Conservation (phyloP, 192 early-diverging fungal genomes). For the Coemansia guatemalensis region DNA sequence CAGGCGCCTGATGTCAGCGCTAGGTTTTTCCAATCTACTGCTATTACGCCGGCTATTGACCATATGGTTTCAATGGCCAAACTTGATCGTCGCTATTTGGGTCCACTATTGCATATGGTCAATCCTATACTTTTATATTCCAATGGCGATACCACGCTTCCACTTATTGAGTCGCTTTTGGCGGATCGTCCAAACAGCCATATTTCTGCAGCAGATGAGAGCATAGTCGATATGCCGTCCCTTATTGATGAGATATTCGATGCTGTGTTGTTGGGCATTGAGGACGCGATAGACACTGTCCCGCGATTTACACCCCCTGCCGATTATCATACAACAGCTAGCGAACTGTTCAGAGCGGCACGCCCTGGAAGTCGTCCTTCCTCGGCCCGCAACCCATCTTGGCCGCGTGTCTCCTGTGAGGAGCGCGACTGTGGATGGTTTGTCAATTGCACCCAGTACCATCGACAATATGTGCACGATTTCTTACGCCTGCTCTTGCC, state of each 20-base stretch:
- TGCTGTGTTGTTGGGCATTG: slow-evolving; percentile 33
- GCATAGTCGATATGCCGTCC: not conserved
- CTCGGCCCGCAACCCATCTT: not conserved
- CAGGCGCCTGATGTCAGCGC: not conserved
- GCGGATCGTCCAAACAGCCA: not conserved
- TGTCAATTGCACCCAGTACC: slow-evolving; percentile 12
- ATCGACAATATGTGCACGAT: slow-evolving; percentile 6
- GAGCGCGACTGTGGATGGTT: slow-evolving; percentile 46
- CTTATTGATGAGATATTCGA: slow-evolving; percentile 26
- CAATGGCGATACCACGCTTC: not conserved
- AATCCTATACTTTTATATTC: slow-evolving; percentile 1
- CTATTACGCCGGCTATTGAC: slow-evolving; percentile 17
- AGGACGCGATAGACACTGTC: slow-evolving; percentile 31
- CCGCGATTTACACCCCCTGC: slow-evolving; percentile 16
- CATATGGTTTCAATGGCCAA: slow-evolving; percentile 24
- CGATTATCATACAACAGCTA: not conserved
- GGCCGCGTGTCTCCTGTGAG: slow-evolving; percentile 37
- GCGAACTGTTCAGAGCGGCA: not conserved
- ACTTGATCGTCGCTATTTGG: slow-evolving; percentile 31
- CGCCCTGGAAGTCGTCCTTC: not conserved
- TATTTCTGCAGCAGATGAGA: not conserved
- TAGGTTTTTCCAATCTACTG: slow-evolving; percentile 14
- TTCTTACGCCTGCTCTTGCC: slow-evolving; percentile 15
- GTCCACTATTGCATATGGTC: slow-evolving; percentile 21
- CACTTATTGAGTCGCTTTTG: slow-evolving; percentile 2